Evolutionary conservation across 1,284 basidiomycete genomes (phyloP).

Genomic region (Cutaneotrichosporon cavernicola): DNA sequence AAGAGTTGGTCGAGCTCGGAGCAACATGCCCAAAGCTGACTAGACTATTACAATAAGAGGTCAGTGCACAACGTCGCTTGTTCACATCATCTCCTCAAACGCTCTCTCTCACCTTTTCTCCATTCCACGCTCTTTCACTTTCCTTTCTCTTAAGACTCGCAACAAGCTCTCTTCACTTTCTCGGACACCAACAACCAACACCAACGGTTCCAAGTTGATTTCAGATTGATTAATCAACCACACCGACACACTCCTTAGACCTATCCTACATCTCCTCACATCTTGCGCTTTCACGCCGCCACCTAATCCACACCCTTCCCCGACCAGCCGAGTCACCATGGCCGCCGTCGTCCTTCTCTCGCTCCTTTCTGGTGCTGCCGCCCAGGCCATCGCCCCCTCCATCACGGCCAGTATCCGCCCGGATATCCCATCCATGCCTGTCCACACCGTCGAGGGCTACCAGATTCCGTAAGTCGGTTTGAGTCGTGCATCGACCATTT

Average conservation of each 20-base stretch:
- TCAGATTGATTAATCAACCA: neutral
- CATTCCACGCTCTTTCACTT: neutral
- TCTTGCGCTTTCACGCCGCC: constrained; percentile 6
- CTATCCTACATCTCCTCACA: constrained; percentile 6
- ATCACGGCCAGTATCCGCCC: constrained; percentile 25
- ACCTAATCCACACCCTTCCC: neutral
- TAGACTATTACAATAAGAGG: neutral
- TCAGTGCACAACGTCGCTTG: neutral
- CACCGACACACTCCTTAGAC: constrained; percentile 1
- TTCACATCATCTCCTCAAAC: neutral
- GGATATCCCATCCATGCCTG: constrained; percentile 37
- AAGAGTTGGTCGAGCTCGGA: neutral
- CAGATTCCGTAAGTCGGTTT: constrained; percentile 44
- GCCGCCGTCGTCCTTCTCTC: constrained; percentile 20
- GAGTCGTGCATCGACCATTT: neutral
- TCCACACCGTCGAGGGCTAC: constrained; percentile 34
- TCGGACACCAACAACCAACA: neutral
- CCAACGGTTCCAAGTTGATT: neutral
- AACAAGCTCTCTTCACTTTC: neutral
- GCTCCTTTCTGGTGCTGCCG: constrained; percentile 24
- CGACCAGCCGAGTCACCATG: neutral
- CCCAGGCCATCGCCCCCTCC: constrained; percentile 18
- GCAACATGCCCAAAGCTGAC: neutral
- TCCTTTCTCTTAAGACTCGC: neutral
- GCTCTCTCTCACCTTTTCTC: neutral